phyloP scores from a whole-genome alignment of 1,284 basidiomycete genomes.

The Tilletiaria anomala region DNA sequence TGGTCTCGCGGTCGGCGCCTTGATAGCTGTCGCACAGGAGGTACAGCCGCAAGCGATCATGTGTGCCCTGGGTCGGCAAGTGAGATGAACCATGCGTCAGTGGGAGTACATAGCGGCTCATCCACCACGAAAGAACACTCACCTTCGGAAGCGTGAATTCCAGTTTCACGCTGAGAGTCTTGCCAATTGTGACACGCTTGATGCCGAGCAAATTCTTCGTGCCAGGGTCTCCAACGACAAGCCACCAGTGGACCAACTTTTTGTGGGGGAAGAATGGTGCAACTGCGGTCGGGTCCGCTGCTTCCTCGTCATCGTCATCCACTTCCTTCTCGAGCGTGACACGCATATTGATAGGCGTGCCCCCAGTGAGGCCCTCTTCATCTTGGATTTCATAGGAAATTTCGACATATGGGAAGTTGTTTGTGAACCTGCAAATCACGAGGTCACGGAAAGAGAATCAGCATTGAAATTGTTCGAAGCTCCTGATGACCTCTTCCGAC shows the following conservation, averaged over 20 bases:
- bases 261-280: constrained; percentile 79
- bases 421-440: no score
- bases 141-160: constrained; percentile 53
- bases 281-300: constrained; percentile 53
- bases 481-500: no score
- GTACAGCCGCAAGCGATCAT: constrained; percentile 65
- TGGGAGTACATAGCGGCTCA: neutral
- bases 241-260: constrained; percentile 94
- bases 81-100: neutral
- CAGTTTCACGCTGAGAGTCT: constrained; percentile 56
- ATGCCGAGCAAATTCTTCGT: constrained; percentile 67
- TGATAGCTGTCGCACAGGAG: constrained; percentile 79
- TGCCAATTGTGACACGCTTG: constrained; percentile 75
- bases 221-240: constrained; percentile 70
- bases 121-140: neutral
- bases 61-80: constrained; percentile 54
- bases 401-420: constrained; percentile 49
- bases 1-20: constrained; percentile 33
- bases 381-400: constrained; percentile 56
- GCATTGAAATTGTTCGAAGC: constrained; percentile 5
- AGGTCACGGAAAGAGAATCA: constrained; percentile 44
- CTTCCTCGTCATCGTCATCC: constrained; percentile 69
- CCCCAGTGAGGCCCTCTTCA: constrained; percentile 62
- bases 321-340: constrained; percentile 56
- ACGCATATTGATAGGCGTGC: constrained; percentile 64